A percentile compares a stretch with the other conserved stretches of the same genome.
Evolutionary conservation across 2,329 filamentous ascomycete species (phyloP).

Genomic region (Stromatinia cepivora): DNA sequence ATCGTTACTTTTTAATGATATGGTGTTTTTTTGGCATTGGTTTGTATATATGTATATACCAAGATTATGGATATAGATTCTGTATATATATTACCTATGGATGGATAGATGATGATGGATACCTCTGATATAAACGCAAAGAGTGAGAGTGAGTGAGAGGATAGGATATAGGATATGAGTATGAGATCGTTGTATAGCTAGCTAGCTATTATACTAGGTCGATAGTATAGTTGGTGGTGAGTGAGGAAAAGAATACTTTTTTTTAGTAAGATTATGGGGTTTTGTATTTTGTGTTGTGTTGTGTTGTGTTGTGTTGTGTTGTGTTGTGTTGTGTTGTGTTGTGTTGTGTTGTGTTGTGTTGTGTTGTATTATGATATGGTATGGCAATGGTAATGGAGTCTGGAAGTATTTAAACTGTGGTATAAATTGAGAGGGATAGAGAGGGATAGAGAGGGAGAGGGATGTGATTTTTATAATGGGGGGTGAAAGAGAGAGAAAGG

Average conservation of each 20-base stretch:
- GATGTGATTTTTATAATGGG: too few relatives aligned
- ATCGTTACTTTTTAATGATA: background rate
- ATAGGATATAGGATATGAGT: background rate
- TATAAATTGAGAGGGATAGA: too few relatives aligned
- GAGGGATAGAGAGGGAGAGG: too few relatives aligned
- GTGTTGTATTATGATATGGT: too few relatives aligned
- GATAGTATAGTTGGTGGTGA: background rate
- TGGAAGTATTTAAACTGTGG: too few relatives aligned
- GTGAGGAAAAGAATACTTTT: background rate
- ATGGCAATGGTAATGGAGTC: too few relatives aligned
- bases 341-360: too few relatives aligned
- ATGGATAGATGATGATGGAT: background rate
- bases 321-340: too few relatives aligned
- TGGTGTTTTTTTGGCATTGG: background rate
- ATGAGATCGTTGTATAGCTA: background rate
- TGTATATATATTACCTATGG: background rate
- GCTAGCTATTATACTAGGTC: background rate
- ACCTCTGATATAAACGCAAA: background rate
- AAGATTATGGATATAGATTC: too few relatives aligned
- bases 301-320: background rate
- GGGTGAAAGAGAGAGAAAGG: too few relatives aligned
- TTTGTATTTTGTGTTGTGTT: background rate
- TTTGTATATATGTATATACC: background rate
- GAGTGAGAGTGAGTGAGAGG: background rate
- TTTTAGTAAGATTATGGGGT: background rate